Conservation (phyloP, 1,284 basidiomycete species). For the Austroboletus rostrupii region DNA sequence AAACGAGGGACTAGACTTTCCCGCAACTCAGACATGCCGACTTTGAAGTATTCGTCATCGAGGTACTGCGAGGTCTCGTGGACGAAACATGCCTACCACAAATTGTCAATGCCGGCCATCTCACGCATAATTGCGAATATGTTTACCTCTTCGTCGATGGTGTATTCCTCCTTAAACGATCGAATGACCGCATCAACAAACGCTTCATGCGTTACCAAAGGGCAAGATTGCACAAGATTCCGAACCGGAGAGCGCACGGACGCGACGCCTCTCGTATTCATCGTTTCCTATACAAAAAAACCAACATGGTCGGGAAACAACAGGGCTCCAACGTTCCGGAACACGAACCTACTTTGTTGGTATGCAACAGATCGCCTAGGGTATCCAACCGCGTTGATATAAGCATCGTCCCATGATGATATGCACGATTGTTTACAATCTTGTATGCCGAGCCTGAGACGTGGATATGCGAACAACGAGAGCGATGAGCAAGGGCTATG, state of each 20-base stretch:
- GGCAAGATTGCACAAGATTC: conserved; percentile 67
- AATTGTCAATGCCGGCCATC: background rate
- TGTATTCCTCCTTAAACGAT: conserved; percentile 71
- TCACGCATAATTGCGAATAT: background rate
- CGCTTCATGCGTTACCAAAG: conserved; percentile 55
- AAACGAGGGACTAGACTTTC: conserved; percentile 37
- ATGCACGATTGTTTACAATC: conserved; percentile 86
- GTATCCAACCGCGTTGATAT: conserved; percentile 75
- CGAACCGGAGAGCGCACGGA: conserved; percentile 92
- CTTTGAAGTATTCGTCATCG: conserved; percentile 53
- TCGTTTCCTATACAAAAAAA: conserved; percentile 50
- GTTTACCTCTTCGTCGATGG: conserved; percentile 42
- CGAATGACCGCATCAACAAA: conserved; percentile 73
- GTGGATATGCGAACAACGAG: conserved; percentile 39
- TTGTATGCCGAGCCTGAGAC: conserved; percentile 98
- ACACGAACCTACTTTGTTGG: conserved; percentile 57
- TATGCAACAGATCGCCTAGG: conserved; percentile 70
- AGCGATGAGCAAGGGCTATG: conserved; percentile 1
- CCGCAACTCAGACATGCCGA: conserved; percentile 69
- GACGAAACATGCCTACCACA: conserved; percentile 33
- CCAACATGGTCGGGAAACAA: background rate
- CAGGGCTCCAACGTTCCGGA: background rate
- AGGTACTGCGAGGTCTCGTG: conserved; percentile 43
- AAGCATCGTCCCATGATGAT: conserved; percentile 99
- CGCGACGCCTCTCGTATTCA: conserved; percentile 83